Conservation (phyloP, 129 eudicot genomes). For the Logfia minima region DNA sequence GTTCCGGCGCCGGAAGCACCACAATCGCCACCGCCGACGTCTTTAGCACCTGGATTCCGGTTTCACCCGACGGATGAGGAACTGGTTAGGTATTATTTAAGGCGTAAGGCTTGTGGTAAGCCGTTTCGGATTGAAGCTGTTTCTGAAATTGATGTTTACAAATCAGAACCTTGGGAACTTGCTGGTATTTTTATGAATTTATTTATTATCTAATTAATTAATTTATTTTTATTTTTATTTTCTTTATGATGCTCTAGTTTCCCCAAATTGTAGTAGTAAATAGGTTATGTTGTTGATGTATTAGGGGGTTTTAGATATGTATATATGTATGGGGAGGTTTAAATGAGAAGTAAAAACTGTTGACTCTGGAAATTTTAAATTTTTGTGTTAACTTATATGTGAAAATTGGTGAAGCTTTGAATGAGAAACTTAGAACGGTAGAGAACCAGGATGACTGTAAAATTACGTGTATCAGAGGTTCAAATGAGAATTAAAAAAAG, state of each 20-base stretch:
- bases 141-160: constrained; percentile 74
- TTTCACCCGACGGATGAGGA: constrained; percentile 95
- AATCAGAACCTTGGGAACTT: constrained; percentile 95
- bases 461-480: background rate
- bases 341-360: background rate
- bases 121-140: constrained; percentile 78
- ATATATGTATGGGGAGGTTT: background rate
- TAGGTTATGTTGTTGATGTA: background rate
- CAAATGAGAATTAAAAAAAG: background rate
- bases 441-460: too few species aligned
- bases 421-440: background rate
- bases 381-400: background rate
- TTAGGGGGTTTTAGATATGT: background rate
- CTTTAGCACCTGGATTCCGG: constrained; percentile 85
- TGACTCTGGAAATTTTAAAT: background rate
- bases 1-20: constrained; percentile 29
- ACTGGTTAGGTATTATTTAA: constrained; percentile 66
- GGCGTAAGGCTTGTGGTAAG: constrained; percentile 71
- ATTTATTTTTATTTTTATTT: background rate
- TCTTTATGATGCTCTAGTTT: background rate
- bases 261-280: constrained; percentile 20
- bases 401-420: background rate
- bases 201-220: background rate
- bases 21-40: constrained; percentile 49
- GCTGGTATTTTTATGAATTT: constrained; percentile 41